phyloP scores from a whole-genome alignment of 2,329 filamentous ascomycete species.

The Onygenales sp. region DNA sequence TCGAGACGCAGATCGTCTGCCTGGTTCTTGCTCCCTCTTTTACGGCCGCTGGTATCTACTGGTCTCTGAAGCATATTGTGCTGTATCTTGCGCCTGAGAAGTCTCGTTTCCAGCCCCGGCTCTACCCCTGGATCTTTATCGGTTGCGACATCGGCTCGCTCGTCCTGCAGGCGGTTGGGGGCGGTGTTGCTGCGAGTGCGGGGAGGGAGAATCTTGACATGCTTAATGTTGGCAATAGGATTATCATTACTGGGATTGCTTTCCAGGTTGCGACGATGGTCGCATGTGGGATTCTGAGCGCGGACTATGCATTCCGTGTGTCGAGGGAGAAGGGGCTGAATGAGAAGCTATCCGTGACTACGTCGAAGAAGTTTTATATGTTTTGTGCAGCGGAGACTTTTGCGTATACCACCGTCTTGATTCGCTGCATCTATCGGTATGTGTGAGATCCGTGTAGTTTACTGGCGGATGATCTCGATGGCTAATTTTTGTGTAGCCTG shows the following conservation, averaged over 20 bases:
- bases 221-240: constrained; percentile 41
- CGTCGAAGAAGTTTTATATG: constrained; percentile 12
- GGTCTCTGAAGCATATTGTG: constrained; percentile 49
- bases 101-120: constrained; percentile 37
- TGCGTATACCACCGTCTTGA: constrained; percentile 31
- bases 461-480: constrained; percentile 4
- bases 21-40: constrained; percentile 50
- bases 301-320: constrained; percentile 37
- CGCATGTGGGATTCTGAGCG: constrained; percentile 24
- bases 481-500: constrained; percentile 21
- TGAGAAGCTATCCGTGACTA: not conserved
- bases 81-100: constrained; percentile 43
- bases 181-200: constrained; percentile 47
- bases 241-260: constrained; percentile 50
- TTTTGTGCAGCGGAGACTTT: constrained; percentile 20
- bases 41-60: constrained; percentile 45
- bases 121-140: constrained; percentile 53
- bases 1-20: constrained; percentile 46
- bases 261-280: constrained; percentile 44
- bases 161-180: constrained; percentile 49
- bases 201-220: constrained; percentile 25
- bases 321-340: constrained; percentile 13
- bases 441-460: constrained; percentile 2
- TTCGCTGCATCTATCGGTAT: constrained; percentile 35
- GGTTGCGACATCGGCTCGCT: constrained; percentile 50